Conservation (phyloP, 768 basidiomycete genomes). For the Boletus sp. region DNA sequence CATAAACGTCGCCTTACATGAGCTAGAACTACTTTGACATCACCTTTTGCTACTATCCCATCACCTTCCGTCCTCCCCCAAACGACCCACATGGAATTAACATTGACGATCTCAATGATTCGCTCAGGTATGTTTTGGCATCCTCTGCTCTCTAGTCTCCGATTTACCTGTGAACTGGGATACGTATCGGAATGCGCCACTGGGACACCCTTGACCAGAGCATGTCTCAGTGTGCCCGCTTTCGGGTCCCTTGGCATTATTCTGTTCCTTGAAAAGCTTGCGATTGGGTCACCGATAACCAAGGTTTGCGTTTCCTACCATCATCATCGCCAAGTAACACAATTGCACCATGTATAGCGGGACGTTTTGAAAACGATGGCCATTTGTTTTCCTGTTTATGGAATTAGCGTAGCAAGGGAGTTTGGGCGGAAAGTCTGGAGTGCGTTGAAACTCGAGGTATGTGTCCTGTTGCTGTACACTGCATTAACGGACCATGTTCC, state of each 20-base stretch:
- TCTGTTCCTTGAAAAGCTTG: slow-evolving; percentile 88
- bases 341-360: slow-evolving; percentile 46
- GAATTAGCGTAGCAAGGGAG: slow-evolving; percentile 53
- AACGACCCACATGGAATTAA: slow-evolving; percentile 93
- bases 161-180: not conserved
- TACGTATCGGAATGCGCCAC: not conserved
- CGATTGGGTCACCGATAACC: slow-evolving; percentile 71
- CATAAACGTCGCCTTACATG: not conserved
- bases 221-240: slow-evolving; percentile 69
- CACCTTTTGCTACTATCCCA: slow-evolving; percentile 97
- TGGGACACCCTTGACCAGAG: slow-evolving; percentile 33
- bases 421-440: slow-evolving; percentile 85
- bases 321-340: not conserved
- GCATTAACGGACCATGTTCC: not conserved
- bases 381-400: slow-evolving; percentile 82
- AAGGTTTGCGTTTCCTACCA: slow-evolving; percentile 52
- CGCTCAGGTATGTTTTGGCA: slow-evolving; percentile 52
- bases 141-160: not conserved
- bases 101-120: slow-evolving; percentile 73
- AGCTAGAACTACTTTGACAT: slow-evolving; percentile 85
- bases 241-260: slow-evolving; percentile 86
- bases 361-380: slow-evolving; percentile 82
- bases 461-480: not conserved
- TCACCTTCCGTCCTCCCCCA: slow-evolving; percentile 91
- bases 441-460: slow-evolving; percentile 83